A percentile compares a stretch with the other conserved stretches of the same genome.
Evolutionary conservation across 108 stramenopile species (phyloP).

Genomic region (Seminavis robusta): DNA sequence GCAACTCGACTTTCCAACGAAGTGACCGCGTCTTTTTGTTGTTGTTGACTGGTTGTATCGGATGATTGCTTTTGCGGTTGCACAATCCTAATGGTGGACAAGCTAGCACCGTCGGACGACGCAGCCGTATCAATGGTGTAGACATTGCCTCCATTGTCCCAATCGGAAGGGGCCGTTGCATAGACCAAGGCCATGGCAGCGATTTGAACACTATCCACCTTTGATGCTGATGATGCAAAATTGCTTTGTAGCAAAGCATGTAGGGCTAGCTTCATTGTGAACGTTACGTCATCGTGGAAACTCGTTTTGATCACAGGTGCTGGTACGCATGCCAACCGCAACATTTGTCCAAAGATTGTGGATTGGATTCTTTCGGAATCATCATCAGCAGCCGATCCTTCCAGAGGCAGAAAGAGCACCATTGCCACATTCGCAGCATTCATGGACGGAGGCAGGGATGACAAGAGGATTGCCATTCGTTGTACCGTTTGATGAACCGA

Average conservation of each 20-base stretch:
- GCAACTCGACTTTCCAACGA: too few relatives aligned
- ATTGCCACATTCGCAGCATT: background rate
- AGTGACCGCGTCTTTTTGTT: too few relatives aligned
- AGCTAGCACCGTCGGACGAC: background rate
- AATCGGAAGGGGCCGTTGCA: conserved; percentile 28
- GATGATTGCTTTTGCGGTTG: too few relatives aligned
- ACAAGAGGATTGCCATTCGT: conserved; percentile 30
- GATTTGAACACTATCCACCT: conserved; percentile 7
- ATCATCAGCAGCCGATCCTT: background rate
- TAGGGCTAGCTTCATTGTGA: conserved; percentile 5
- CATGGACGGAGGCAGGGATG: conserved; percentile 14
- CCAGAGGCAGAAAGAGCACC: background rate
- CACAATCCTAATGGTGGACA: background rate
- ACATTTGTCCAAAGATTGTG: conserved; percentile 40
- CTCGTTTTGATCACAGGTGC: conserved; percentile 10
- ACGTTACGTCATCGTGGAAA: conserved; percentile 12
- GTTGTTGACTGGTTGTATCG: too few relatives aligned
- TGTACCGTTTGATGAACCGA: conserved; percentile 30
- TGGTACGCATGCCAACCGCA: conserved; percentile 43
- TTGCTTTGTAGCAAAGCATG: conserved; percentile 4
- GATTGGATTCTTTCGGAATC: background rate
- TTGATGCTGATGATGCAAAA: background rate
- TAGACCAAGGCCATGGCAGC: conserved; percentile 35
- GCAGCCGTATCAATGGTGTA: too few relatives aligned
- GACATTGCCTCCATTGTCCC: conserved; percentile 32